Percentiles rank a stretch among this genome's conserved stretches.
phyloP scores from a whole-genome alignment of 306 rosid genomes.

The Gastrolobium bilobum region DNA sequence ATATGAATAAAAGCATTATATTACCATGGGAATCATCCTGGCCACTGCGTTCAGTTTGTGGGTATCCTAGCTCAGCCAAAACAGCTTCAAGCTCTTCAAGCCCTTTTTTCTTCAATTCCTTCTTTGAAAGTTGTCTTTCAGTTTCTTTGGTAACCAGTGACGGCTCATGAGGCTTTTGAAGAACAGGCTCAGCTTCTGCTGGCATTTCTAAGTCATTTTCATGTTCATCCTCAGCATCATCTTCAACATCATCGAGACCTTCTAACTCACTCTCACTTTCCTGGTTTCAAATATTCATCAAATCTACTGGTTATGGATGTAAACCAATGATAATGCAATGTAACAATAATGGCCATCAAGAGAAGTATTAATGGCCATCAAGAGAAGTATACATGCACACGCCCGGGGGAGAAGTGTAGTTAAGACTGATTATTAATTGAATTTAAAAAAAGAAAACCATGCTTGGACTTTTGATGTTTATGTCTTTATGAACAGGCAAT shows the following conservation, averaged over 20 bases:
- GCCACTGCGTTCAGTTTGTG: constrained; percentile 53
- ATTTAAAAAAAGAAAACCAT: background rate
- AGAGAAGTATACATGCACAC: background rate
- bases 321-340: background rate
- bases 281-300: constrained; percentile 52
- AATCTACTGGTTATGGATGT: constrained; percentile 18
- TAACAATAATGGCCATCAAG: background rate
- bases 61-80: constrained; percentile 78
- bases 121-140: constrained; percentile 85
- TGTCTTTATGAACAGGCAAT: background rate
- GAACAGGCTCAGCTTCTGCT: constrained; percentile 55
- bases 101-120: constrained; percentile 84
- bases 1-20: background rate
- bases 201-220: constrained; percentile 56
- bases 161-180: constrained; percentile 54
- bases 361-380: background rate
- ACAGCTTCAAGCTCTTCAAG: constrained; percentile 85
- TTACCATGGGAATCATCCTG: constrained; percentile 70
- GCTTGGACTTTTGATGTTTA: constrained; percentile 1
- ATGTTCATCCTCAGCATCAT: constrained; percentile 68
- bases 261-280: constrained; percentile 76
- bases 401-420: background rate
- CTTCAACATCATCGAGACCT: constrained; percentile 63
- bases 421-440: background rate
- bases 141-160: constrained; percentile 65